Base-by-base conservation (phyloP, 1,139 yeast genomes). In the Yamadazyma aaseri region DNA sequence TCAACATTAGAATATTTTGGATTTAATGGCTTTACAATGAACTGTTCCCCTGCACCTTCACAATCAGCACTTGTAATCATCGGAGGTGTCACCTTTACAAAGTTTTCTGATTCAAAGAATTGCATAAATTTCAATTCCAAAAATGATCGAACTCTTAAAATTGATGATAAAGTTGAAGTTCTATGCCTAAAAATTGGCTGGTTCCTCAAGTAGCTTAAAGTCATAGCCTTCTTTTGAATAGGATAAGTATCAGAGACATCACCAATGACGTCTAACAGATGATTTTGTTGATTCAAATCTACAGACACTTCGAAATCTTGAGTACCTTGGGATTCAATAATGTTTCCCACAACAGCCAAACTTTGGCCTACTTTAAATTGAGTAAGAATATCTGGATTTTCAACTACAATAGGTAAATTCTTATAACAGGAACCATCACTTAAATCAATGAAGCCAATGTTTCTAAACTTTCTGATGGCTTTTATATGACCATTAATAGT, bases 41-140 rank as follows among this genome's bases (percentile, higher is more conserved):
- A 92, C 41, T 85, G 77, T 53, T 92, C 97, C 3, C 98, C 97
- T 1, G 96, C 97, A 12, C 98, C 98, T 63, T 94, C 99, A 55
- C 98, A 92, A 54, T 94, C 98, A 2, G 95, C 80, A 7, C 87
- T 71, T 0, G 98, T 92, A 17, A 90, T 63, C 13, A 90, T 51
- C 3, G 99, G 98, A 2, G 97, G 95, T 16, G 79, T 68, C 0
- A 86, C 90, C 58, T 87, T 92, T 10, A 71, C 62, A 46, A 85
- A 87, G 13, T 72, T 73, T 20, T 71, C 51, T 0, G 50, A 33
- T 18, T 65, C 61, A 57, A 86, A 86, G 49, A 76, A 86, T 6
- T 64, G 64, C 34, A 71, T 58, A 9, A 89, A 51, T 28, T 66
- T 58, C 1, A 66, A 49, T 44, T 86, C 90, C 6, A 86, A 66